A percentile compares a stretch with the other conserved stretches of the same genome.
These are phyloP conservation scores for Beta corolliflora DNA, from an alignment of 179 eudicot species.

Conservation along the genomic window DNA sequence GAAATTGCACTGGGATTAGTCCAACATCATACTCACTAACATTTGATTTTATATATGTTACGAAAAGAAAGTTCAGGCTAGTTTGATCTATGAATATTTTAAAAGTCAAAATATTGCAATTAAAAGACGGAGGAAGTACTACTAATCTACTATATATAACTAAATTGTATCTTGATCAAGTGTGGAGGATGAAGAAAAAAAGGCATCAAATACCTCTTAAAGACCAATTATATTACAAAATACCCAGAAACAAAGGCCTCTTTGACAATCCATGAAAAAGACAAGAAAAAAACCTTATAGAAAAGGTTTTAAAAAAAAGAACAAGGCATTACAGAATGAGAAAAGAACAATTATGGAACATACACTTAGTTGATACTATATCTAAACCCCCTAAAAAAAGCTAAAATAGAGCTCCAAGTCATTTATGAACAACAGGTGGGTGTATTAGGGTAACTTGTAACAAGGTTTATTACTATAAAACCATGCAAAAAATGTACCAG, in stretches of 20 bases:
- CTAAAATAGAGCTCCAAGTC: slow-evolving; percentile 35
- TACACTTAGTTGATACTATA: too few relatives aligned
- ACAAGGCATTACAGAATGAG: too few relatives aligned
- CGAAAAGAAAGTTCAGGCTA: neutral
- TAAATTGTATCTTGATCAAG: too few relatives aligned
- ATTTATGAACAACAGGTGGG: slow-evolving; percentile 53
- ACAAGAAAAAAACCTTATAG: too few relatives aligned
- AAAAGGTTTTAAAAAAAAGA: neutral
- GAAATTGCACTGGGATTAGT: too few relatives aligned
- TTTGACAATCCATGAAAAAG: neutral
- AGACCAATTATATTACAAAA: neutral
- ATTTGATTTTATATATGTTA: neutral
- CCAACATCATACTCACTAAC: too few relatives aligned
- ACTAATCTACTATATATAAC: too few relatives aligned
- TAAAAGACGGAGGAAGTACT: too few relatives aligned
- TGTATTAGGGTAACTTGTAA: slow-evolving; percentile 23
- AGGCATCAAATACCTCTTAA: neutral
- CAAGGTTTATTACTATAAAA: slow-evolving; percentile 37
- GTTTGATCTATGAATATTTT: too few relatives aligned
- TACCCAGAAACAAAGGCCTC: neutral
- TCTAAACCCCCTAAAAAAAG: slow-evolving; percentile 21
- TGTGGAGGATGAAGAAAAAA: neutral
- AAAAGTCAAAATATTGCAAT: too few relatives aligned
- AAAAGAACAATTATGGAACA: too few relatives aligned
- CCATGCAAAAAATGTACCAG: slow-evolving; percentile 43